Base-by-base conservation (phyloP, 192 early-diverging fungal genomes). In the Coemansia aciculifera region DNA sequence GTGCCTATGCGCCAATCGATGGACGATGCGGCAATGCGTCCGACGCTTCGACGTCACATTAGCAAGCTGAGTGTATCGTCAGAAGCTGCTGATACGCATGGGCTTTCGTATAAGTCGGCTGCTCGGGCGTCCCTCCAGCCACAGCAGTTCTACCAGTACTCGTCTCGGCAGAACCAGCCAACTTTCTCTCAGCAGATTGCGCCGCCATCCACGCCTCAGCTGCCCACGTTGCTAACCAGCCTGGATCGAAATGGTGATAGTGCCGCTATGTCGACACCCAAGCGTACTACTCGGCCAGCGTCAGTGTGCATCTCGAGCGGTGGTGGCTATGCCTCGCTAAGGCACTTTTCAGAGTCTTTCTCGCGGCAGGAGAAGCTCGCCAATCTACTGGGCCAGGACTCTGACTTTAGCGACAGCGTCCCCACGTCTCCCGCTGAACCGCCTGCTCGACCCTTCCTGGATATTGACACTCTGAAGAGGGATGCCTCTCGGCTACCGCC, bases 311-410 rank as follows among this genome's bases (percentile, higher is more conserved):
- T 72, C 27, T 63, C 72, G 11, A 62, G 59, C 27, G 59, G 68
- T 24, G 49, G 61, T 13, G 66, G 46, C 5, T 57, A 71, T 29
- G 29, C 48, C 29, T 62, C 62, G 62, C 48, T 66, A 10, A 67
- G 75, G 15, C 69, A 69, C 7, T 72, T 62, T 11, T 74, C 80
- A 2, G 75, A 77, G 32, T 59, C 72, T 8, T 52, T 51, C 7
- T 67, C 73, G 69, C 75, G 79, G 1, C 79, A 82, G 24, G 79
- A 83, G 56, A 74, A 63, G 59, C 72, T 83, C 21, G 80, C 80
- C 17, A 56, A 48, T 3, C 37, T 83, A 46, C 72, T 83, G 12
- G 63, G 62, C 46, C 72, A 83, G 6, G 75, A 72, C 19, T 48
- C 67, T 19, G 75, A 78, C 32, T 62, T 51, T 19, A 68, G 69